Evolutionary conservation across 2,329 filamentous ascomycete species (phyloP).

Genomic region (Aspergillus eucalypticola): DNA sequence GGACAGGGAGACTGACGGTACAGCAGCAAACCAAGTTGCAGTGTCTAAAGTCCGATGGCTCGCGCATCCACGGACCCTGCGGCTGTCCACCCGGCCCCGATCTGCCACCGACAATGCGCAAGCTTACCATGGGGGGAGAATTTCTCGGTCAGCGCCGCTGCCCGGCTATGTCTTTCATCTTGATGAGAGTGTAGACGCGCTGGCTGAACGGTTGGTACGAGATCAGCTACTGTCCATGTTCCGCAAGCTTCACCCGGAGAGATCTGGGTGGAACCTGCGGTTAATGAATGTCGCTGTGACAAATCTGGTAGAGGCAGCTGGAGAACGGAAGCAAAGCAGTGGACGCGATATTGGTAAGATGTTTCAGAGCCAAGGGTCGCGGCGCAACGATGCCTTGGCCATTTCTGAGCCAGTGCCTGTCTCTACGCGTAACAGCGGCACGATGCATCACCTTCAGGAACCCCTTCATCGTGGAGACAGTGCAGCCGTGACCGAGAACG

Average conservation of each 20-base stretch:
- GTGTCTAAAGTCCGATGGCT: slow-evolving; percentile 60
- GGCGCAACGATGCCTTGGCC: slow-evolving; percentile 59
- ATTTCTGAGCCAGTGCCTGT: slow-evolving; percentile 34
- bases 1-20: slow-evolving; percentile 40
- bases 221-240: slow-evolving; percentile 73
- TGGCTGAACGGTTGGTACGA: slow-evolving; percentile 68
- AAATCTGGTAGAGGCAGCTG: slow-evolving; percentile 70
- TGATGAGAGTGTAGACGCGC: slow-evolving; percentile 56
- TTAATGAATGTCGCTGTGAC: slow-evolving; percentile 84
- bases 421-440: background rate
- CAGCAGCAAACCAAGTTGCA: background rate
- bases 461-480: background rate
- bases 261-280: slow-evolving; percentile 73
- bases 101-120: slow-evolving; percentile 57
- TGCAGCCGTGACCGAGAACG: background rate
- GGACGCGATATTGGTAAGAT: slow-evolving; percentile 79
- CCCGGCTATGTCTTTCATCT: slow-evolving; percentile 73
- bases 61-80: slow-evolving; percentile 76
- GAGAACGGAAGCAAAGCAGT: slow-evolving; percentile 53
- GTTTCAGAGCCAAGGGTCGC: slow-evolving; percentile 74
- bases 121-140: slow-evolving; percentile 64
- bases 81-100: slow-evolving; percentile 73
- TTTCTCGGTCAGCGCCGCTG: slow-evolving; percentile 72
- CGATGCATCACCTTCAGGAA: background rate
- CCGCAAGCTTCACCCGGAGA: slow-evolving; percentile 69